Conservation (phyloP, 1,284 basidiomycete species). For the Spongispora temasekensis region DNA sequence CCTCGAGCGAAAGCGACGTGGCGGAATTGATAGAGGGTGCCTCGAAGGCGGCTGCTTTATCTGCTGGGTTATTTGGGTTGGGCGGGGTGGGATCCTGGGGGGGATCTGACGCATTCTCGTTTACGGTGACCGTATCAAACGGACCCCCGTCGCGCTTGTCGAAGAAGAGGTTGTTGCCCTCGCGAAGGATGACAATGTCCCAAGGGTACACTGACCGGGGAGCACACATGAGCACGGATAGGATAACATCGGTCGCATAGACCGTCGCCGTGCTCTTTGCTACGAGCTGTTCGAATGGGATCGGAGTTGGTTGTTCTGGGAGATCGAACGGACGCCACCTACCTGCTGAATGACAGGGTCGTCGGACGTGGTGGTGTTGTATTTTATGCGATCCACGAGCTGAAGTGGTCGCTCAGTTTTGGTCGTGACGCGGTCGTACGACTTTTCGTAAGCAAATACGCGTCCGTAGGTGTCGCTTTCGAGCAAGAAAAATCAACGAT, state of each 20-base stretch:
- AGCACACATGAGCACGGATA: slow-evolving; percentile 96
- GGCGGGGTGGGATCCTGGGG: slow-evolving; percentile 84
- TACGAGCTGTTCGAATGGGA: slow-evolving; percentile 58
- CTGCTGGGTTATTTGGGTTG: slow-evolving; percentile 72
- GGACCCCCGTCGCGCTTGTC: slow-evolving; percentile 99
- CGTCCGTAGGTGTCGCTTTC: slow-evolving; percentile 84
- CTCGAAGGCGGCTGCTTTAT: slow-evolving; percentile 66
- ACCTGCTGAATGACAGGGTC: slow-evolving; percentile 94
- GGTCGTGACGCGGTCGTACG: slow-evolving; percentile 94
- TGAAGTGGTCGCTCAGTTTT: slow-evolving; percentile 91
- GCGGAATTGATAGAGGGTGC: slow-evolving; percentile 88
- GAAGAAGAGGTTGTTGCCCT: slow-evolving; percentile 93
- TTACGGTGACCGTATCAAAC: slow-evolving; percentile 97
- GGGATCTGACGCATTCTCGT: slow-evolving; percentile 97
- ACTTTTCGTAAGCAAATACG: slow-evolving; percentile 92
- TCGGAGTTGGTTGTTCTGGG: slow-evolving; percentile 3
- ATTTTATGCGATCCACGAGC: slow-evolving; percentile 92
- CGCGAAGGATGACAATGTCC: slow-evolving; percentile 96
- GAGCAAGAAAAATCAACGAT: slow-evolving; percentile 5
- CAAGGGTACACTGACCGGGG: slow-evolving; percentile 96
- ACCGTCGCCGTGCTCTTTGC: slow-evolving; percentile 80
- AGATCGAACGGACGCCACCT: slow-evolving; percentile 19
- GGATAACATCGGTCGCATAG: slow-evolving; percentile 95
- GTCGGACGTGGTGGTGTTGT: slow-evolving; percentile 97
- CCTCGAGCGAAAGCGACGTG: slow-evolving; percentile 92